Percentiles rank a stretch among this genome's conserved stretches.
phyloP scores from a whole-genome alignment of 306 rosid species.

The Quercus gilva region DNA sequence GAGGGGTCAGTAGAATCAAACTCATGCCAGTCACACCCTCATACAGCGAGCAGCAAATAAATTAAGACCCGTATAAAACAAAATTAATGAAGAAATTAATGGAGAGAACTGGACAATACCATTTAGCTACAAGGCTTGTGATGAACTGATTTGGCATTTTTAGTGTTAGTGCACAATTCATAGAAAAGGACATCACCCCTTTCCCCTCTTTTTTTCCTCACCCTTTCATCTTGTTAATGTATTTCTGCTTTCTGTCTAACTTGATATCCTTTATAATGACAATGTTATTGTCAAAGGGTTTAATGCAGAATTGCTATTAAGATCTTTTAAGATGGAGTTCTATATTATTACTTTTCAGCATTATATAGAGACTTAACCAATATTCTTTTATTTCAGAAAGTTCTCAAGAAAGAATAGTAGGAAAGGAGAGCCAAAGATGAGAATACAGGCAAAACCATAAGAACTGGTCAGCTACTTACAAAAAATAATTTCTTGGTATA shows the following conservation, averaged over 20 bases:
- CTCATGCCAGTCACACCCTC: too few relatives aligned
- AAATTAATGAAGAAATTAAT: too few relatives aligned
- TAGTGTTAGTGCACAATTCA: not conserved
- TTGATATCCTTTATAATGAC: not conserved
- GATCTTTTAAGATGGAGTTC: not conserved
- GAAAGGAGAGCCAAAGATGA: slow-evolving; percentile 70
- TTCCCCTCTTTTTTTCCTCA: too few relatives aligned
- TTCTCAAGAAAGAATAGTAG: slow-evolving; percentile 87
- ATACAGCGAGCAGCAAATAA: too few relatives aligned
- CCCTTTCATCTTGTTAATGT: not conserved
- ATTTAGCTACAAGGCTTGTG: too few relatives aligned
- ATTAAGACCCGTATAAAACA: too few relatives aligned
- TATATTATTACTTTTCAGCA: not conserved
- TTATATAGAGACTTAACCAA: slow-evolving; percentile 18
- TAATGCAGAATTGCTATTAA: not conserved
- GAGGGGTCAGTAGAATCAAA: too few relatives aligned
- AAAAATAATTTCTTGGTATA: slow-evolving; percentile 12
- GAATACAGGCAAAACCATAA: slow-evolving; percentile 36
- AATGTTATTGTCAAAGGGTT: not conserved
- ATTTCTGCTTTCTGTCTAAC: not conserved
- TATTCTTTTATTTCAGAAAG: slow-evolving; percentile 30
- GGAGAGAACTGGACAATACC: too few relatives aligned
- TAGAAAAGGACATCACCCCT: not conserved
- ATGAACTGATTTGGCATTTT: not conserved
- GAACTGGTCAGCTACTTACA: slow-evolving; percentile 47